Evolutionary conservation across 495 filamentous ascomycete genomes (phyloP).

Genomic region (Podospora australis): DNA sequence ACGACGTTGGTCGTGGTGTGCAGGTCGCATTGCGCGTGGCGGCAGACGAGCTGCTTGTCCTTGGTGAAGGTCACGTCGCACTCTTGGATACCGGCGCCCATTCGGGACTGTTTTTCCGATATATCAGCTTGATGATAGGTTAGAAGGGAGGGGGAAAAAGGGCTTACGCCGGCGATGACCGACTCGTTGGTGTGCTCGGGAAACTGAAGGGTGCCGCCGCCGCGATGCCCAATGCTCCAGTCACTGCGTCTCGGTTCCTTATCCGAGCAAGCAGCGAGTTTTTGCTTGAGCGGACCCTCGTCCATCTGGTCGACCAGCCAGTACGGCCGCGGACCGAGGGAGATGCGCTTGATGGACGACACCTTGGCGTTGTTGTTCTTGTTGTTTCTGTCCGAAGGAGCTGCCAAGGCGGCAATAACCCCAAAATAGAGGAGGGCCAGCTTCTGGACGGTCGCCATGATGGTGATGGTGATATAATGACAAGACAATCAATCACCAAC

Average conservation of each 20-base stretch:
- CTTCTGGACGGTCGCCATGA: constrained; percentile 4
- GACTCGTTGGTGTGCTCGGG: constrained; percentile 54
- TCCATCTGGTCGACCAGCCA: constrained; percentile 56
- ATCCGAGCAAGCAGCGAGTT: constrained; percentile 49
- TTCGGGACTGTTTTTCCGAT: constrained; percentile 30
- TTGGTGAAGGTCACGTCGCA: constrained; percentile 59
- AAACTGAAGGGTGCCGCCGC: constrained; percentile 51
- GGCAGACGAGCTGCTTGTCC: constrained; percentile 55
- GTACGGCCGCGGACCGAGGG: constrained; percentile 52
- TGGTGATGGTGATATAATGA: no score
- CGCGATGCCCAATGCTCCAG: constrained; percentile 54
- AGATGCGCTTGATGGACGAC: constrained; percentile 30
- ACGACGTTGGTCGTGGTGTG: constrained; percentile 61
- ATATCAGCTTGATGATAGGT: no score
- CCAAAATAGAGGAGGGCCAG: constrained; percentile 3
- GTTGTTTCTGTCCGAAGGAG: constrained; percentile 10
- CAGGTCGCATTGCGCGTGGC: constrained; percentile 57
- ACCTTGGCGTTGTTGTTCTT: constrained; percentile 12
- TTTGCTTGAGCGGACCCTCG: constrained; percentile 47
- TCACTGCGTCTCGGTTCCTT: constrained; percentile 29
- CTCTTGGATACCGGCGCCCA: constrained; percentile 59
- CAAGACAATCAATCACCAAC: no score
- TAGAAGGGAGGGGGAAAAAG: neutral
- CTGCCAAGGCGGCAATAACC: constrained; percentile 15
- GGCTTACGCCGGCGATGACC: constrained; percentile 40